Evolutionary conservation across 106 monocot genomes (phyloP).

Genomic region (Dendrobium chrysotoxum): DNA sequence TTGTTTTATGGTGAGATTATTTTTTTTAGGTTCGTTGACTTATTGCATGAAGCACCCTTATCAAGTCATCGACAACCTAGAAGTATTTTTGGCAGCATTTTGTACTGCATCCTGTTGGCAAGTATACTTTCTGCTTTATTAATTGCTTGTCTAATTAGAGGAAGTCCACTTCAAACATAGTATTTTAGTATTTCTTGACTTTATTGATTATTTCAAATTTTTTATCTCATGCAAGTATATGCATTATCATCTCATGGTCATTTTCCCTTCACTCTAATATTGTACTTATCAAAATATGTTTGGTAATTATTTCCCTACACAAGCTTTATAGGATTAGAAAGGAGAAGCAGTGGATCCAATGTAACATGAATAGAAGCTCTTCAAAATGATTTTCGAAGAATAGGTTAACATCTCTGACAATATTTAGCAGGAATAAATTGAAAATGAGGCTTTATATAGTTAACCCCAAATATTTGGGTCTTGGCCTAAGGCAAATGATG

Average conservation of each 20-base stretch:
- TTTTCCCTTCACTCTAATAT: background rate
- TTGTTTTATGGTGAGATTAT: background rate
- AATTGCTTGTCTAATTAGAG: background rate
- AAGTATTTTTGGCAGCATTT: slow-evolving; percentile 61
- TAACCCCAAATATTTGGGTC: background rate
- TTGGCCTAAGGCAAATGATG: background rate
- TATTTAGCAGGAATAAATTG: background rate
- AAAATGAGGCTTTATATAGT: background rate
- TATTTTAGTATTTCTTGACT: background rate
- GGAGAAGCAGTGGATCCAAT: background rate
- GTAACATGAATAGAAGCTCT: background rate
- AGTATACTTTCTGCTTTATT: slow-evolving; percentile 25
- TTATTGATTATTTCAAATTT: slow-evolving; percentile 5
- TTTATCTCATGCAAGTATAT: background rate
- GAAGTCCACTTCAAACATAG: background rate
- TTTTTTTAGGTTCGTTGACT: slow-evolving; percentile 72
- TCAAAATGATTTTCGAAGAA: background rate
- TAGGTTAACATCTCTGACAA: no score
- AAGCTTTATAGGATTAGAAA: background rate
- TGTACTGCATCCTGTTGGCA: slow-evolving; percentile 88
- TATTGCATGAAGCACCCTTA: slow-evolving; percentile 76
- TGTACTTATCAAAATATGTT: background rate
- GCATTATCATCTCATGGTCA: background rate
- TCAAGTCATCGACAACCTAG: slow-evolving; percentile 59
- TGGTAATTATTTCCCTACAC: background rate